Evolutionary conservation across 106 monocot species (phyloP).

Genomic region (Gastrodia elata): DNA sequence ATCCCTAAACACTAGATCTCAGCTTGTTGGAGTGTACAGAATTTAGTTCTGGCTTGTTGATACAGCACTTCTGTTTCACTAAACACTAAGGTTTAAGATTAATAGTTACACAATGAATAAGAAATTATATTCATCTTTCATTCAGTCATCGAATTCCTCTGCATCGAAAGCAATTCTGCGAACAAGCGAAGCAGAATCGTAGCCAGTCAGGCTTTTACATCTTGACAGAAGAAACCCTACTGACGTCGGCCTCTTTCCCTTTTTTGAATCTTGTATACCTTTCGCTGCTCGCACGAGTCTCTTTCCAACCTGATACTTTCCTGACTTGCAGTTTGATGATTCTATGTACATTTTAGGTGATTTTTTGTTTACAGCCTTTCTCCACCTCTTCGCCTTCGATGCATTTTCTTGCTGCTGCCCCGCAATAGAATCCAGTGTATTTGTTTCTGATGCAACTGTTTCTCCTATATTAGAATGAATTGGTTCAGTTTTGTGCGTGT

Average conservation of each 20-base stretch:
- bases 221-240: conserved; percentile 7
- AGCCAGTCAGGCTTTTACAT: neutral
- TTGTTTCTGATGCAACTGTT: neutral
- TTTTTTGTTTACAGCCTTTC: neutral
- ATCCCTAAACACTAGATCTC: neutral
- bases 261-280: conserved; percentile 2
- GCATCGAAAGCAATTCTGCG: conserved; percentile 14
- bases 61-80: neutral
- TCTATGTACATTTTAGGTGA: neutral
- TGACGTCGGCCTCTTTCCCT: conserved; percentile 2
- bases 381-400: neutral
- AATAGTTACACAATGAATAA: no score
- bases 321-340: neutral
- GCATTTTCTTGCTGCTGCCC: neutral
- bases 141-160: conserved; percentile 2
- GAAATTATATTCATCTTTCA: conserved; percentile 3
- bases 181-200: neutral
- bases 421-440: neutral
- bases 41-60: neutral
- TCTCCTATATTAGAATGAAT: neutral
- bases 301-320: conserved; percentile 23
- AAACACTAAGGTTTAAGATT: neutral
- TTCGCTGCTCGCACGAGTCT: conserved; percentile 19
- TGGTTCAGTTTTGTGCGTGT: neutral
- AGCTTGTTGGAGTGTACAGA: neutral